Conservation (phyloP, 1,284 basidiomycete species). For the Heterobasidion irregulare region DNA sequence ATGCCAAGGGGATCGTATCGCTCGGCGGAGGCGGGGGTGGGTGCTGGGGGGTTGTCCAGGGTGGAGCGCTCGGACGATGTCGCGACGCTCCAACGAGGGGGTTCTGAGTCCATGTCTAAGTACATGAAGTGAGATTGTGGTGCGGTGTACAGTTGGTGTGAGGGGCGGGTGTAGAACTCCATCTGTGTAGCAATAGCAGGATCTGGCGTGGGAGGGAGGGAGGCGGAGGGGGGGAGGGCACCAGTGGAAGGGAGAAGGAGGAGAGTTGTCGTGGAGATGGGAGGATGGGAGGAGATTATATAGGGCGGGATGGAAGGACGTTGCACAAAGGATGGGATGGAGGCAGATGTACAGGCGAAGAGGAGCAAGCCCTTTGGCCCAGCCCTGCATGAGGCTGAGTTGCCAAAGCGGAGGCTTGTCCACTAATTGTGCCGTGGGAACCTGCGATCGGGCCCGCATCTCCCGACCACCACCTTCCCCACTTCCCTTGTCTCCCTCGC, state of each 20-base stretch:
- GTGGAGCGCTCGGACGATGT: constrained; percentile 9
- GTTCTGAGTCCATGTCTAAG: background rate
- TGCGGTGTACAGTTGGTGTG: background rate
- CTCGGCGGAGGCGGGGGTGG: background rate
- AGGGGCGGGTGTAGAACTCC: background rate
- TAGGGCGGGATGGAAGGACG: background rate
- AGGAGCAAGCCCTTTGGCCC: constrained; percentile 13
- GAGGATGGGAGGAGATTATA: background rate
- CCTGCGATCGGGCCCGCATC: background rate
- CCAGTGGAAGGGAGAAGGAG: background rate
- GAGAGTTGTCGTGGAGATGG: background rate
- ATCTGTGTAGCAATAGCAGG: background rate
- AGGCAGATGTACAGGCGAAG: constrained; percentile 45
- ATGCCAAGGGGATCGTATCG: constrained; percentile 12
- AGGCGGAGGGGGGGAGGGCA: background rate
- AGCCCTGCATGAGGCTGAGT: constrained; percentile 13
- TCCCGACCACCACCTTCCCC: background rate
- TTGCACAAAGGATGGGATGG: background rate
- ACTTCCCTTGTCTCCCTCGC: background rate
- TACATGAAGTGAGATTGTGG: background rate
- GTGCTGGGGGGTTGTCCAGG: background rate
- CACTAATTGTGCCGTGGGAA: constrained; percentile 4
- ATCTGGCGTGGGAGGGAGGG: background rate
- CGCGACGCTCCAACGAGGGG: constrained; percentile 4
- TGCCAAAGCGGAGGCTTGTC: constrained; percentile 8